Evolutionary conservation across 345 rosid genomes (phyloP).

Genomic region (Moricandia moricandioides): DNA sequence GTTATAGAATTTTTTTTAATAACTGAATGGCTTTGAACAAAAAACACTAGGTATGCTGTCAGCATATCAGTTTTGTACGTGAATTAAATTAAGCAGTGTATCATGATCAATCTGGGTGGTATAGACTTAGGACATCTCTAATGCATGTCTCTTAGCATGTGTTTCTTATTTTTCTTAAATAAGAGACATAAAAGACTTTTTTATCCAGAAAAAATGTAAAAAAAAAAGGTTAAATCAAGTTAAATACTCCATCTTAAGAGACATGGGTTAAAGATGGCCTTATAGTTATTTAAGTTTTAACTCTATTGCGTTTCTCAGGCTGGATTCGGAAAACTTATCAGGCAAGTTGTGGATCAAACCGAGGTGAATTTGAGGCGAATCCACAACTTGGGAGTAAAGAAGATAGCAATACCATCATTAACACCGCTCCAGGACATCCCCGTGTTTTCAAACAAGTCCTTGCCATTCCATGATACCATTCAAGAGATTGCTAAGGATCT

Average conservation of each 20-base stretch:
- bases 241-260: too few species aligned
- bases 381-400: slow-evolving; percentile 10
- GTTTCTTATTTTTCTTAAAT: too few species aligned
- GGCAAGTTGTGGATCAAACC: slow-evolving; percentile 49
- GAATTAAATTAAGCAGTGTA: background rate
- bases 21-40: background rate
- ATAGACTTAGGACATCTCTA: too few species aligned
- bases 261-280: too few species aligned
- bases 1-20: background rate
- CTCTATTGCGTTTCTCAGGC: slow-evolving; percentile 29
- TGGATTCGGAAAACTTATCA: slow-evolving; percentile 39
- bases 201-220: too few species aligned
- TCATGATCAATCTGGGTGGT: background rate
- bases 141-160: too few species aligned
- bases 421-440: slow-evolving; percentile 73
- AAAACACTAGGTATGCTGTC: background rate
- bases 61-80: background rate
- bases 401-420: slow-evolving; percentile 39
- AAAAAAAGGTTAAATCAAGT: too few species aligned
- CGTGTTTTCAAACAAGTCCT: slow-evolving; percentile 31
- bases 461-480: too few species aligned
- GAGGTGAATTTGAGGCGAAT: slow-evolving; percentile 44
- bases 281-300: background rate
- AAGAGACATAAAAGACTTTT: too few species aligned
- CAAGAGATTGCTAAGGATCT: too few species aligned